Evolutionary conservation across 176 grass and related monocot species (phyloP).

Genomic region (Triticum turgidum): DNA sequence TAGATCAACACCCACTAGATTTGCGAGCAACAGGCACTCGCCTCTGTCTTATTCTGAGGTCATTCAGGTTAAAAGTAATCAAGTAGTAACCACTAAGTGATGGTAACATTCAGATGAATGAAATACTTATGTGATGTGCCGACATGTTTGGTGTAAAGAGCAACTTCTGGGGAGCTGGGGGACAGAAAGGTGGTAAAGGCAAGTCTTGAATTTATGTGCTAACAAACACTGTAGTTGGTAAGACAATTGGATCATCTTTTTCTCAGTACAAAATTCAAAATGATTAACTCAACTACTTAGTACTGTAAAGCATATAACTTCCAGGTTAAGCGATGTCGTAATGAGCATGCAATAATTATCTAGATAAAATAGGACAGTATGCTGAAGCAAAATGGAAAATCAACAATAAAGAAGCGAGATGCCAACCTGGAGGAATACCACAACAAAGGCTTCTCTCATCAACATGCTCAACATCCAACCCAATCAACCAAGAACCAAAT

Average conservation of each 20-base stretch:
- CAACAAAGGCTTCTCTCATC: slow-evolving; percentile 89
- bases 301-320: slow-evolving; percentile 33
- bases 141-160: slow-evolving; percentile 8
- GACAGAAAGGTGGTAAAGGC: slow-evolving; percentile 36
- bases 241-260: slow-evolving; percentile 30
- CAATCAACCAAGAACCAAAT: slow-evolving; percentile 85
- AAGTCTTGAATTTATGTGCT: background rate
- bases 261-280: slow-evolving; percentile 20
- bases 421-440: slow-evolving; percentile 73
- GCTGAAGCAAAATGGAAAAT: background rate
- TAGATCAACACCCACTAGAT: slow-evolving; percentile 6
- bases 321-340: slow-evolving; percentile 22
- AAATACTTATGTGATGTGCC: background rate
- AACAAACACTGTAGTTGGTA: slow-evolving; percentile 13
- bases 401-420: background rate
- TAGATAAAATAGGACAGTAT: background rate
- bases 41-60: too few species aligned
- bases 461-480: slow-evolving; percentile 80
- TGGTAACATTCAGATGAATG: background rate
- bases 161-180: slow-evolving; percentile 24
- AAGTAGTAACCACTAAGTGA: too few species aligned
- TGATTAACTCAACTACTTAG: background rate
- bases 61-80: too few species aligned
- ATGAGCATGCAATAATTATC: slow-evolving; percentile 15
- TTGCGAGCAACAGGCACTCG: background rate